These are phyloP conservation scores for Aspergillus baeticus DNA, from an alignment of 495 filamentous ascomycete species.

Conservation along the genomic window DNA sequence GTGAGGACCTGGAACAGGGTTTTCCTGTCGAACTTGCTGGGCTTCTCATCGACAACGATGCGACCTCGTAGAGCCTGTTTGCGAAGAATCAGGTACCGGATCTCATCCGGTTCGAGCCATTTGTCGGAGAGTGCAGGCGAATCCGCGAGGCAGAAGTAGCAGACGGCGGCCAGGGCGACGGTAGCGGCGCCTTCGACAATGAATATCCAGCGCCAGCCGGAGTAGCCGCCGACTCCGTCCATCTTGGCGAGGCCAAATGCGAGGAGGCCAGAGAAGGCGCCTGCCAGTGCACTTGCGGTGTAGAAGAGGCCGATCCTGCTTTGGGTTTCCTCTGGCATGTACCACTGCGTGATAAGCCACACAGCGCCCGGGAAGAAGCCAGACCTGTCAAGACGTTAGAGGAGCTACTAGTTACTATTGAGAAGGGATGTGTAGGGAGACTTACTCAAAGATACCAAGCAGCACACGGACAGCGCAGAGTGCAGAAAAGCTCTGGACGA, in stretches of 20 bases:
- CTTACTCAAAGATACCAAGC: constrained; percentile 59
- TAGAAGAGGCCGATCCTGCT: constrained; percentile 59
- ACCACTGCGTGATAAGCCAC: constrained; percentile 75
- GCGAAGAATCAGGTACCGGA: constrained; percentile 28
- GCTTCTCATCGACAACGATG: constrained; percentile 13
- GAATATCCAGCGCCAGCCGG: constrained; percentile 75
- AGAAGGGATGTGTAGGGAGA: too few species aligned
- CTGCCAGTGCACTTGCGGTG: constrained; percentile 57
- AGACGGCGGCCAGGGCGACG: constrained; percentile 52
- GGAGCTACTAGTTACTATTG: too few species aligned
- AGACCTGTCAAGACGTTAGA: not conserved
- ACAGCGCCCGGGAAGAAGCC: constrained; percentile 70
- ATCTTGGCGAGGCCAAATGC: constrained; percentile 67
- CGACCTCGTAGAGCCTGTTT: constrained; percentile 25
- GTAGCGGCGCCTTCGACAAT: constrained; percentile 59
- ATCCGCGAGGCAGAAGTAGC: constrained; percentile 50
- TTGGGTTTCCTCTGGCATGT: constrained; percentile 35
- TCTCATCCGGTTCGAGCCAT: constrained; percentile 27
- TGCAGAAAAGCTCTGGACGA: constrained; percentile 55
- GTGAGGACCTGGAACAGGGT: constrained; percentile 21
- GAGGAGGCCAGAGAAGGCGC: constrained; percentile 66
- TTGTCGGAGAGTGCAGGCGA: constrained; percentile 18
- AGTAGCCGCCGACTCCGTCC: constrained; percentile 57
- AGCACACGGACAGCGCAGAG: constrained; percentile 58
- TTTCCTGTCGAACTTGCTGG: constrained; percentile 16